Conservation (phyloP, 495 filamentous ascomycete species). For the Stereocaulon alpinum region DNA sequence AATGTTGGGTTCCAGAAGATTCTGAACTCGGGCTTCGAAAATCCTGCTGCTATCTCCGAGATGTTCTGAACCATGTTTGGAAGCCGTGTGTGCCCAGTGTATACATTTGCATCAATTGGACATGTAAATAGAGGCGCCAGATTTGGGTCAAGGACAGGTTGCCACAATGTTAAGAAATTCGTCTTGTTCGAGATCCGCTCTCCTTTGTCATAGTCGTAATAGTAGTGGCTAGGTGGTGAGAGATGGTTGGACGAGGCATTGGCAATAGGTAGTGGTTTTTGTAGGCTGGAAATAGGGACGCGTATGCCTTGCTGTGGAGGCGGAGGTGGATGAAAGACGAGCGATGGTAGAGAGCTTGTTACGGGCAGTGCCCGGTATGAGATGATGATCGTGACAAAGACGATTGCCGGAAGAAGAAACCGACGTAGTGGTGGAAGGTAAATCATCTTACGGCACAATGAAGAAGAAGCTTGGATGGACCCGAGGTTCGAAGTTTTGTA, state of each 20-base stretch:
- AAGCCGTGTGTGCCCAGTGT: constrained; percentile 28
- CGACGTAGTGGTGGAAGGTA: constrained; percentile 29
- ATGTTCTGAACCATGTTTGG: constrained; percentile 29
- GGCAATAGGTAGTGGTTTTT: constrained; percentile 12
- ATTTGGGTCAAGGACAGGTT: constrained; percentile 20
- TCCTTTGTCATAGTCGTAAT: constrained; percentile 12
- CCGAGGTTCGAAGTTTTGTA: not conserved
- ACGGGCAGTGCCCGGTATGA: constrained; percentile 20
- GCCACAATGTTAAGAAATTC: not conserved
- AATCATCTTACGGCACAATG: constrained; percentile 18
- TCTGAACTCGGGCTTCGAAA: constrained; percentile 18
- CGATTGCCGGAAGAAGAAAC: constrained; percentile 24
- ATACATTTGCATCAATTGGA: constrained; percentile 23
- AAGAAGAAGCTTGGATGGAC: too few species aligned
- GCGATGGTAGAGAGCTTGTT: constrained; percentile 13
- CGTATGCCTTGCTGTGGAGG: constrained; percentile 21
- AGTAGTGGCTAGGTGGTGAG: constrained; percentile 22
- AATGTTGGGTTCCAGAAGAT: constrained; percentile 35
- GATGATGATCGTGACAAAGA: constrained; percentile 23
- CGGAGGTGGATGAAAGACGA: constrained; percentile 18
- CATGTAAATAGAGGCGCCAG: constrained; percentile 26
- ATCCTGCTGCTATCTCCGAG: constrained; percentile 25
- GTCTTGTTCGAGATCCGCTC: constrained; percentile 5
- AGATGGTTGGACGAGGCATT: constrained; percentile 23
- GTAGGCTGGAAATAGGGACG: constrained; percentile 16